phyloP scores from a whole-genome alignment of 148 eudicot species.

The Rhododendron simsii region DNA sequence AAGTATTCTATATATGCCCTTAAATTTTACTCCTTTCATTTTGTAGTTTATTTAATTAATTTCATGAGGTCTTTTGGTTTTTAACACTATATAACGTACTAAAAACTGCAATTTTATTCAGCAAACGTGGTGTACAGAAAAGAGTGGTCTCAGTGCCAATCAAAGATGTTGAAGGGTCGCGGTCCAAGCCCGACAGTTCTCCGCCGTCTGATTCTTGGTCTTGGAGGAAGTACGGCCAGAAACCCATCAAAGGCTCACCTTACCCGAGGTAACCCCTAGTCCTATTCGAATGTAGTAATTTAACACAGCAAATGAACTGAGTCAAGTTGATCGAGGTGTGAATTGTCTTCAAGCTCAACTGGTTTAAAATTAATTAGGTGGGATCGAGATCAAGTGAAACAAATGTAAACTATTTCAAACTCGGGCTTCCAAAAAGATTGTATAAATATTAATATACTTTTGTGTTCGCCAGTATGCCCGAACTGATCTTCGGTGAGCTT shows the following conservation, averaged over 20 bases:
- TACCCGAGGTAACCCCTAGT: conserved; percentile 53
- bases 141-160: conserved; percentile 64
- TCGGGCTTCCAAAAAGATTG: too few relatives aligned
- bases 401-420: too few relatives aligned
- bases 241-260: conserved; percentile 83
- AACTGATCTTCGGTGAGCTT: background rate
- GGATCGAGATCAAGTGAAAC: too few relatives aligned
- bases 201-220: conserved; percentile 89
- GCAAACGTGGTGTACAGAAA: conserved; percentile 53
- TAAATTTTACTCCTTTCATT: too few relatives aligned
- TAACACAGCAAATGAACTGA: too few relatives aligned
- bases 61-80: background rate
- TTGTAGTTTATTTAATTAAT: background rate
- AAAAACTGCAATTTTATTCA: conserved; percentile 5
- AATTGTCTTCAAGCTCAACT: too few relatives aligned
- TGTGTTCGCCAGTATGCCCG: background rate
- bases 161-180: conserved; percentile 59
- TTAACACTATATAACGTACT: background rate
- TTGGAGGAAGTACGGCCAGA: conserved; percentile 86
- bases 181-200: conserved; percentile 60
- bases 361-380: too few relatives aligned
- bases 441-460: too few relatives aligned
- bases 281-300: background rate
- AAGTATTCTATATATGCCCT: background rate
- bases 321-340: too few relatives aligned